Conservation (phyloP, 768 basidiomycete species). For the Panellus pusillus region DNA sequence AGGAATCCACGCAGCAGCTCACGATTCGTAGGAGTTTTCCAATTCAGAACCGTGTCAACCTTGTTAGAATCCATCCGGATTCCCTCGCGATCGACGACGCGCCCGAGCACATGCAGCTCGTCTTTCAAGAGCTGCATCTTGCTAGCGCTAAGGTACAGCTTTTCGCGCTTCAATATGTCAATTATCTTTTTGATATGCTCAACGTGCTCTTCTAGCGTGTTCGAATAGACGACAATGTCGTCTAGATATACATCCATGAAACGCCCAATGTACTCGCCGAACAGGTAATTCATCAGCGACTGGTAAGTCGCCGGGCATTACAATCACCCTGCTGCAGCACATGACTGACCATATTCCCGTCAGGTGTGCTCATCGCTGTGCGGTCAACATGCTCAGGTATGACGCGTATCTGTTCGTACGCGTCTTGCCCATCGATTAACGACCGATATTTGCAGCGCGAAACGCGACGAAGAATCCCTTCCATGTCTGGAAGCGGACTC, state of each 20-base stretch:
- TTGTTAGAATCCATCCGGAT: conserved; percentile 37
- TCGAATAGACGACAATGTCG: conserved; percentile 38
- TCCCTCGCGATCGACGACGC: conserved; percentile 29
- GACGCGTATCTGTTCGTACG: conserved; percentile 32
- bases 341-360: conserved; percentile 12
- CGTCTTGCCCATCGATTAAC: conserved; percentile 31
- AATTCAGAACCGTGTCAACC: conserved; percentile 27
- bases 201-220: conserved; percentile 12
- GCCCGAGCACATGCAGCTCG: conserved; percentile 29
- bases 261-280: conserved; percentile 24
- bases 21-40: background rate
- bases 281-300: conserved; percentile 35
- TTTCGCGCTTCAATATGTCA: conserved; percentile 14
- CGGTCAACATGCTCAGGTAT: conserved; percentile 26
- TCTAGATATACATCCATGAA: conserved; percentile 39
- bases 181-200: conserved; percentile 26
- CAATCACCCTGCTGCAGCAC: conserved; percentile 4
- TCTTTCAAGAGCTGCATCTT: conserved; percentile 23
- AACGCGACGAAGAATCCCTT: conserved; percentile 27
- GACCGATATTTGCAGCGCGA: conserved; percentile 25
- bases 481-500: conserved; percentile 29
- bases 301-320: conserved; percentile 34
- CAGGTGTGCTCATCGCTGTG: background rate
- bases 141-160: conserved; percentile 23
- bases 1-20: background rate